These are phyloP conservation scores for Graphilbum ipis-grandicollis DNA, from an alignment of 2,329 filamentous ascomycete species.

Conservation along the genomic window DNA sequence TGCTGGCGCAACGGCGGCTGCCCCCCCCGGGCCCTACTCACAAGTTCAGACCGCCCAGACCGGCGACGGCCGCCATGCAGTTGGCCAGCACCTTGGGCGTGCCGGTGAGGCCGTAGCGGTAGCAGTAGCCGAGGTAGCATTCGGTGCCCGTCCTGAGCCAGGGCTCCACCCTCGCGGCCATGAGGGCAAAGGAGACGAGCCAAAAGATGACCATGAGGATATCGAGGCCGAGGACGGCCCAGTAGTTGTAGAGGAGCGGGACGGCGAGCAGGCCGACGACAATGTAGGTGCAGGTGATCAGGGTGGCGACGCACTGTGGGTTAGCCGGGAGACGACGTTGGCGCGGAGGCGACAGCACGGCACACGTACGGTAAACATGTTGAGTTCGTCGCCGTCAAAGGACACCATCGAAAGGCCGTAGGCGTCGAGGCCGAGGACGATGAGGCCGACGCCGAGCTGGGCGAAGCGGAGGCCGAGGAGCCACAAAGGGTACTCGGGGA, in stretches of 20 bases:
- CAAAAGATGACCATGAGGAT: slow-evolving; percentile 34
- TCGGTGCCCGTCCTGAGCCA: slow-evolving; percentile 8
- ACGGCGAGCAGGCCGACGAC: slow-evolving; percentile 23
- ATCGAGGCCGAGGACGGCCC: slow-evolving; percentile 32
- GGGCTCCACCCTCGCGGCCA: slow-evolving; percentile 19
- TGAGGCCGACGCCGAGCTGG: slow-evolving; percentile 26
- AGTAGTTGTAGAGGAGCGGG: slow-evolving; percentile 32
- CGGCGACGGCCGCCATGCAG: slow-evolving; percentile 19
- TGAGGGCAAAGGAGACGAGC: slow-evolving; percentile 25
- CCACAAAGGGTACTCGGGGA: slow-evolving; percentile 25
- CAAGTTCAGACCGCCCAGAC: slow-evolving; percentile 25
- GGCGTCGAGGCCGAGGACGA: slow-evolving; percentile 27
- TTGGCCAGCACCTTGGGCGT: slow-evolving; percentile 7
- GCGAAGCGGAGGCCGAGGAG: slow-evolving; percentile 26
- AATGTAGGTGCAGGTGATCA: slow-evolving; percentile 28
- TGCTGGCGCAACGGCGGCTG: too few species aligned
- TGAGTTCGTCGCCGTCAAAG: slow-evolving; percentile 18
- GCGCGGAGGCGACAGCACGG: too few species aligned
- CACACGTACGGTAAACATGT: slow-evolving; percentile 19
- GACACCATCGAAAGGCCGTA: slow-evolving; percentile 21
- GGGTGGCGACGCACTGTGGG: slow-evolving; percentile 21
- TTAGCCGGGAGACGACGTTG: background rate
- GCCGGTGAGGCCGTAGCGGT: slow-evolving; percentile 9
- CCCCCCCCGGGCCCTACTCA: slow-evolving; percentile 16
- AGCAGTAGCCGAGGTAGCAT: slow-evolving; percentile 12